phyloP scores from a whole-genome alignment of 177 flowering plant genomes.

The Telopea speciosissima region DNA sequence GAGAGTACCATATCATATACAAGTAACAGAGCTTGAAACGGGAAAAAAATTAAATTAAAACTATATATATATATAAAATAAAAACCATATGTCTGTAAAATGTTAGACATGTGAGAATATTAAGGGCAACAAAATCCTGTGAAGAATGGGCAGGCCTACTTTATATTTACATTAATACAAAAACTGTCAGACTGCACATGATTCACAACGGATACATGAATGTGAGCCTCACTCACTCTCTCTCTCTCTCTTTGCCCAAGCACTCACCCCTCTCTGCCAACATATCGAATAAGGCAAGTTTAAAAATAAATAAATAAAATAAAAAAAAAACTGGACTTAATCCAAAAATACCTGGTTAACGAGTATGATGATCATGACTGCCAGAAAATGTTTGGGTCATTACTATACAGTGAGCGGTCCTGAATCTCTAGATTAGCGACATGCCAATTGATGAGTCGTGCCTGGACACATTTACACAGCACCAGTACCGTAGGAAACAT shows the following conservation, averaged over 20 bases:
- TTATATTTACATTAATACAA: conserved; percentile 12
- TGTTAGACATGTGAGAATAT: no score
- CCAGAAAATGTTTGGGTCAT: conserved; percentile 80
- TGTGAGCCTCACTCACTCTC: conserved; percentile 9
- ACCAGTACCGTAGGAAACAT: conserved; percentile 76
- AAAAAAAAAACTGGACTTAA: conserved; percentile 6
- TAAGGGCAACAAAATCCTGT: background rate
- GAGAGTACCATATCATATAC: no score
- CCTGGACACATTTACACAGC: conserved; percentile 80
- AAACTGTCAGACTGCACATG: conserved; percentile 8
- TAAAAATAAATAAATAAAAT: background rate
- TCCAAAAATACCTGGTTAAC: conserved; percentile 8
- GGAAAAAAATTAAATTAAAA: no score
- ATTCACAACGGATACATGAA: conserved; percentile 16
- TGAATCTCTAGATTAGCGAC: conserved; percentile 97
- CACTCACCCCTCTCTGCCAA: conserved; percentile 5
- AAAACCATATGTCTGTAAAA: no score
- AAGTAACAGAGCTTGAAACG: no score
- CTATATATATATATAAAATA: no score
- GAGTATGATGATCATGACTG: conserved; percentile 45
- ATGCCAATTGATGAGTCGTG: conserved; percentile 82
- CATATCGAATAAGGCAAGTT: no score
- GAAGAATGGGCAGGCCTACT: conserved; percentile 5
- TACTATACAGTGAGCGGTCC: conserved; percentile 92
- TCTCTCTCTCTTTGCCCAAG: conserved; percentile 8